Evolutionary conservation across 2,329 filamentous ascomycete species (phyloP).

Genomic region (Alternaria arbusti): DNA sequence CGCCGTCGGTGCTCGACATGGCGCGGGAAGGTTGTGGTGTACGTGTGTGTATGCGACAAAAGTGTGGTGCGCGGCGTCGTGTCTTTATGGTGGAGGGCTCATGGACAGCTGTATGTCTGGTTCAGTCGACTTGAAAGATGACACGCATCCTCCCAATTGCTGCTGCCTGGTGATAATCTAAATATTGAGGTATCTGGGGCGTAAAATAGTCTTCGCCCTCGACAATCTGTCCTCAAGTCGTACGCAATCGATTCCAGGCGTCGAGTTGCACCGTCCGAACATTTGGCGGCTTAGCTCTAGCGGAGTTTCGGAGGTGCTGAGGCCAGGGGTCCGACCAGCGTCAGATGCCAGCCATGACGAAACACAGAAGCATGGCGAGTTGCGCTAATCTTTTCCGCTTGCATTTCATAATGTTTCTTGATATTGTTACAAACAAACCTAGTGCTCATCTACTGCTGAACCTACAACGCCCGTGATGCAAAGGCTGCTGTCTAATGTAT

Average conservation of each 20-base stretch:
- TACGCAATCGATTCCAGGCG: background rate
- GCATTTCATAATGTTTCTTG: constrained; percentile 1
- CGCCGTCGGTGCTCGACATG: constrained; percentile 40
- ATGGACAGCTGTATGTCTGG: constrained; percentile 33
- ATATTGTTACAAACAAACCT: constrained; percentile 22
- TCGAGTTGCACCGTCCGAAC: constrained; percentile 3
- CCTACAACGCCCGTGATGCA: constrained; percentile 40
- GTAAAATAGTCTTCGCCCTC: background rate
- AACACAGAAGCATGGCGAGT: background rate
- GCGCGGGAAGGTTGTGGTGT: constrained; percentile 7
- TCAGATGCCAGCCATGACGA: constrained; percentile 1
- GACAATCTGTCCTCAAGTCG: constrained; percentile 1
- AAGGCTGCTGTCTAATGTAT: constrained; percentile 41
- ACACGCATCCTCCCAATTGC: constrained; percentile 34
- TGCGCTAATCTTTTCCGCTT: background rate
- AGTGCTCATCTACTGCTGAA: constrained; percentile 21
- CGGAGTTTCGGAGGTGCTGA: constrained; percentile 23
- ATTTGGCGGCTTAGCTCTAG: constrained; percentile 14
- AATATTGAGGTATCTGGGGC: background rate
- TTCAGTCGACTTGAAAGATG: constrained; percentile 29
- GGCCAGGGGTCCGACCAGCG: constrained; percentile 6
- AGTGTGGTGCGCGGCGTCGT: constrained; percentile 24
- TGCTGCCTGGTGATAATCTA: constrained; percentile 10
- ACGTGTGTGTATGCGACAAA: constrained; percentile 17
- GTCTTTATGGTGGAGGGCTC: constrained; percentile 30